Percentiles rank a stretch among this genome's conserved stretches.
phyloP scores from a whole-genome alignment of 1,139 yeast species.

The Spathaspora jeffriesii region DNA sequence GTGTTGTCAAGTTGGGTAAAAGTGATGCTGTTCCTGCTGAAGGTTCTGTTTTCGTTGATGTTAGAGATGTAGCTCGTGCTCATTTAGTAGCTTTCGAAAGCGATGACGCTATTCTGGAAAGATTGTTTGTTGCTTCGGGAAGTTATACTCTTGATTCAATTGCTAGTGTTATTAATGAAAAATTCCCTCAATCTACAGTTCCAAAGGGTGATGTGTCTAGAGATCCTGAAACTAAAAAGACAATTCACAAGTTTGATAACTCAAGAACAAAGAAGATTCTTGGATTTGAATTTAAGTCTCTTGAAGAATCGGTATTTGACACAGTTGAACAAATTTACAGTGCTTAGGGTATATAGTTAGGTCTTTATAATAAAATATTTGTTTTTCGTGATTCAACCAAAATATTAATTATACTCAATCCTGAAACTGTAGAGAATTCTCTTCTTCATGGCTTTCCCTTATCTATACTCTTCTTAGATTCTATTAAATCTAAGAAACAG shows the following conservation, averaged over 20 bases:
- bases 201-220: neutral
- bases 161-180: neutral
- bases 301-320: constrained; percentile 28
- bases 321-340: constrained; percentile 35
- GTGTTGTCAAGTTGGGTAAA: neutral
- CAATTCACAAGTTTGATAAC: constrained; percentile 19
- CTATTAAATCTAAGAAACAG: too few relatives aligned
- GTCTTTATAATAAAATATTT: too few relatives aligned
- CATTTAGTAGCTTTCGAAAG: neutral
- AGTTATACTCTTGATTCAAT: neutral
- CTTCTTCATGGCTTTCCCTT: too few relatives aligned
- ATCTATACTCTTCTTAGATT: too few relatives aligned
- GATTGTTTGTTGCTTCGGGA: neutral
- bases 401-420: too few relatives aligned
- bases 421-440: too few relatives aligned
- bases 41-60: neutral
- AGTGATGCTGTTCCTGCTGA: neutral
- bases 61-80: neutral
- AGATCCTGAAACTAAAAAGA: neutral
- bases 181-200: neutral
- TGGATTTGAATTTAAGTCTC: constrained; percentile 29
- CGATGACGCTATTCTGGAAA: neutral
- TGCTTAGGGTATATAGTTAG: constrained; percentile 8
- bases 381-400: too few relatives aligned
- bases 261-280: constrained; percentile 25